A percentile compares a stretch with the other conserved stretches of the same genome.
Evolutionary conservation across 345 rosid species (phyloP).

Genomic region (Raphanus sativus): DNA sequence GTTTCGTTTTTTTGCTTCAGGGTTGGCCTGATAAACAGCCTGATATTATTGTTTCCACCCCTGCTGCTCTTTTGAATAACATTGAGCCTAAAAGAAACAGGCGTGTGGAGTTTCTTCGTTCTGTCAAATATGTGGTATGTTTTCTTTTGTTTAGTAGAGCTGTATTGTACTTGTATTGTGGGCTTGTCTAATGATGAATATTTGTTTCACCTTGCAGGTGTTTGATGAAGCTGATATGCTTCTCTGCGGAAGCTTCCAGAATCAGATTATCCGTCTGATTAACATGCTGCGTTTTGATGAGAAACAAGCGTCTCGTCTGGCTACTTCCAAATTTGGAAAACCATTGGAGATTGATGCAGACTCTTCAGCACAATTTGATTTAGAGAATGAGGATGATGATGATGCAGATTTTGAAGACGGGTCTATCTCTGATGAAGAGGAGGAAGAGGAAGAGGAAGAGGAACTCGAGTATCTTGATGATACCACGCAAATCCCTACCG

Average conservation of each 20-base stretch:
- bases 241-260: conserved; percentile 84
- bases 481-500: conserved; percentile 34
- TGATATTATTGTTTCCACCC: conserved; percentile 81
- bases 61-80: conserved; percentile 82
- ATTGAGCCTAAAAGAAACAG: conserved; percentile 59
- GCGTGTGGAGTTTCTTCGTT: conserved; percentile 57
- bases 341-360: conserved; percentile 35
- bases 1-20: conserved; percentile 43
- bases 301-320: conserved; percentile 59
- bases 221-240: conserved; percentile 99
- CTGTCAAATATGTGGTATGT: conserved; percentile 77
- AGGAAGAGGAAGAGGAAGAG: conserved; percentile 47
- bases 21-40: conserved; percentile 85
- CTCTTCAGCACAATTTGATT: conserved; percentile 29
- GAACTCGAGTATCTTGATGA: conserved; percentile 49
- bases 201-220: conserved; percentile 54
- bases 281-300: conserved; percentile 85
- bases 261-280: conserved; percentile 77
- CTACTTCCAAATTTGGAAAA: conserved; percentile 36
- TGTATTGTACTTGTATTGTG: conserved; percentile 39
- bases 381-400: conserved; percentile 35
- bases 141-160: conserved; percentile 17
- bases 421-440: conserved; percentile 36
- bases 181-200: background rate
- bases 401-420: conserved; percentile 40